Evolutionary conservation across 2,329 filamentous ascomycete species (phyloP).

Genomic region (Ceratocystis cacaofunesta): DNA sequence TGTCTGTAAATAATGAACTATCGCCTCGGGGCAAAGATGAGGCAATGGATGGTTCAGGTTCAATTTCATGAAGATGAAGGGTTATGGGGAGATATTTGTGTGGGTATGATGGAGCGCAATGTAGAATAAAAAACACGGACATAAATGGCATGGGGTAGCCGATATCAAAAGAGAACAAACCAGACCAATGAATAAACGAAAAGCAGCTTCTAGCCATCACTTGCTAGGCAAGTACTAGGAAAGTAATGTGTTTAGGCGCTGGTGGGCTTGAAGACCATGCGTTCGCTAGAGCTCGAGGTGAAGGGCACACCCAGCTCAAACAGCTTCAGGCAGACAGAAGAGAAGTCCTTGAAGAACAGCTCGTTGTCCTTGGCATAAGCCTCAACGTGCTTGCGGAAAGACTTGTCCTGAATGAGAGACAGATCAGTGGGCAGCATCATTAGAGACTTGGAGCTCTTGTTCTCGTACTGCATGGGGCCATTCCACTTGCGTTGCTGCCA

Average conservation of each 20-base stretch:
- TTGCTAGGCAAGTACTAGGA: not conserved
- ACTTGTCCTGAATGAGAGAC: slow-evolving; percentile 74
- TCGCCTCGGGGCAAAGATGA: not conserved
- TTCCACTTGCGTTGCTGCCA: slow-evolving; percentile 88
- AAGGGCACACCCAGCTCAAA: slow-evolving; percentile 95
- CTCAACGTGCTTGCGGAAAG: slow-evolving; percentile 65
- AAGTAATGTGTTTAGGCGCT: slow-evolving; percentile 13
- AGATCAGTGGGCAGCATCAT: slow-evolving; percentile 98
- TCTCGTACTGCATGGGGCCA: slow-evolving; percentile 76
- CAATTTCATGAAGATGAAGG: not conserved
- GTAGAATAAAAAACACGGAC: not conserved
- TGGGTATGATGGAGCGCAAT: not conserved
- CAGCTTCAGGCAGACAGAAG: slow-evolving; percentile 60
- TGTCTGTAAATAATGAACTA: not conserved
- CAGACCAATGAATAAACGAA: not conserved
- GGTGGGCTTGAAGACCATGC: slow-evolving; percentile 50
- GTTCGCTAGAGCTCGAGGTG: slow-evolving; percentile 38
- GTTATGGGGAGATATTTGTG: not conserved
- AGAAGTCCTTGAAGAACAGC: slow-evolving; percentile 86
- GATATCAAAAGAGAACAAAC: not conserved
- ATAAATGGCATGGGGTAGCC: not conserved
- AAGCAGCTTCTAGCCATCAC: not conserved
- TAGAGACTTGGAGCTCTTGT: slow-evolving; percentile 69
- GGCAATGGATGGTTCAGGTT: not conserved
- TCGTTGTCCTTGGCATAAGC: slow-evolving; percentile 86